Evolutionary conservation across 495 filamentous ascomycete genomes (phyloP).

Genomic region (Schizothecium vesticola): DNA sequence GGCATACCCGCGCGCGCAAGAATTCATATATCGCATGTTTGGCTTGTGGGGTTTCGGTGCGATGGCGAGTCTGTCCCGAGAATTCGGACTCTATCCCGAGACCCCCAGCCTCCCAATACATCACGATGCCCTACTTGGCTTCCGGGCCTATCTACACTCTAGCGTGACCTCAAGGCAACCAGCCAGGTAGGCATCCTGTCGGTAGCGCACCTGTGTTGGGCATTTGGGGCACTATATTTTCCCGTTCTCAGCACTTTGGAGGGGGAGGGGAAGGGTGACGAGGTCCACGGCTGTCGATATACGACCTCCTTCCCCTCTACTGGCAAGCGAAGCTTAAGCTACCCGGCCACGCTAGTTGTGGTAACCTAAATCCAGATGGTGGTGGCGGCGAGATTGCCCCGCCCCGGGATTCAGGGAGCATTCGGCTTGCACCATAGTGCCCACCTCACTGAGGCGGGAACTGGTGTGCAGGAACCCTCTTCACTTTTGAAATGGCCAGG

Average conservation of each 20-base stretch:
- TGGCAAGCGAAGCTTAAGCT: not conserved
- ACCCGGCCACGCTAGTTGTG: not conserved
- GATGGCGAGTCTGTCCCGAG: not conserved
- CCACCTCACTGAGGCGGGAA: not conserved
- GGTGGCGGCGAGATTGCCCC: not conserved
- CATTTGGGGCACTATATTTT: not conserved
- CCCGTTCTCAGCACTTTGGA: not conserved
- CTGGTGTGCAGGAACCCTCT: not conserved
- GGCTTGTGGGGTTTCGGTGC: not conserved
- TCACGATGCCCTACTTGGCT: not conserved
- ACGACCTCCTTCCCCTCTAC: not conserved
- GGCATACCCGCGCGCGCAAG: not conserved
- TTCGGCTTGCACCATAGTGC: not conserved
- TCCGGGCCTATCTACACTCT: not conserved
- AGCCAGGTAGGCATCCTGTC: not conserved
- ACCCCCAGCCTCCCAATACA: not conserved
- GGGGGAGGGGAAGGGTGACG: not conserved
- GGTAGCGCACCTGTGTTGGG: not conserved
- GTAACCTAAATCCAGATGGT: not conserved
- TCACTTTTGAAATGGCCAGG: not conserved
- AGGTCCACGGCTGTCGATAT: not conserved
- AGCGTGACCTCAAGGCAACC: not conserved
- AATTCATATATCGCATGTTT: not conserved
- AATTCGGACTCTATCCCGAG: not conserved
- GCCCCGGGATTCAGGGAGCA: not conserved